These are phyloP conservation scores for Anethum foeniculum DNA, from an alignment of 140 eudicot genomes.

Conservation along the genomic window DNA sequence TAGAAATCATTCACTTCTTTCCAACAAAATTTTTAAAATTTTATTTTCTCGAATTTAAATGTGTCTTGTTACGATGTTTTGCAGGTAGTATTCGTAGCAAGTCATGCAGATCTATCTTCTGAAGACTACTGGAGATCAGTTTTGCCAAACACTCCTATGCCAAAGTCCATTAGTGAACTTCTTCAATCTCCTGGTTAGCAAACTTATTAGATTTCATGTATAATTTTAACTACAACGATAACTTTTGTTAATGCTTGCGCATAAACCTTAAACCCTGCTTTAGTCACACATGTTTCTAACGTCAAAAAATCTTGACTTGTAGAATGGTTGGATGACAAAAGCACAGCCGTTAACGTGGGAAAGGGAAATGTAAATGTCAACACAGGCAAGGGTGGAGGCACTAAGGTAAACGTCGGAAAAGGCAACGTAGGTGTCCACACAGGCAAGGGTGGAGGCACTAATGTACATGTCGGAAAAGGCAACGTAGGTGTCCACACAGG, in stretches of 20 bases:
- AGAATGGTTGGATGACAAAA: constrained; percentile 48
- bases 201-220: not conserved
- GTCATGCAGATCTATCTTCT: constrained; percentile 52
- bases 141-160: constrained; percentile 72
- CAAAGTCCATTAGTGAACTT: constrained; percentile 42
- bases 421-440: constrained; percentile 42
- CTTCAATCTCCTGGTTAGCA: constrained; percentile 20
- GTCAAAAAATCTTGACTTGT: not conserved
- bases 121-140: constrained; percentile 67
- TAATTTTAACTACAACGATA: not conserved
- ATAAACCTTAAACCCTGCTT: not conserved
- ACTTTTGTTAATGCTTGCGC: not conserved
- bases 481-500: constrained; percentile 32
- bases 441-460: constrained; percentile 27
- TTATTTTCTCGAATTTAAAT: not conserved
- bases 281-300: not conserved
- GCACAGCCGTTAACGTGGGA: constrained; percentile 34
- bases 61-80: not conserved
- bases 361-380: not conserved
- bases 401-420: constrained; percentile 2
- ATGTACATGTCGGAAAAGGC: constrained; percentile 31
- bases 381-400: constrained; percentile 1
- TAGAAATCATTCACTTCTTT: not conserved
- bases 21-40: not conserved
- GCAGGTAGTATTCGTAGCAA: constrained; percentile 35